phyloP scores from a whole-genome alignment of 495 filamentous ascomycete species.

The Neurospora sp. region DNA sequence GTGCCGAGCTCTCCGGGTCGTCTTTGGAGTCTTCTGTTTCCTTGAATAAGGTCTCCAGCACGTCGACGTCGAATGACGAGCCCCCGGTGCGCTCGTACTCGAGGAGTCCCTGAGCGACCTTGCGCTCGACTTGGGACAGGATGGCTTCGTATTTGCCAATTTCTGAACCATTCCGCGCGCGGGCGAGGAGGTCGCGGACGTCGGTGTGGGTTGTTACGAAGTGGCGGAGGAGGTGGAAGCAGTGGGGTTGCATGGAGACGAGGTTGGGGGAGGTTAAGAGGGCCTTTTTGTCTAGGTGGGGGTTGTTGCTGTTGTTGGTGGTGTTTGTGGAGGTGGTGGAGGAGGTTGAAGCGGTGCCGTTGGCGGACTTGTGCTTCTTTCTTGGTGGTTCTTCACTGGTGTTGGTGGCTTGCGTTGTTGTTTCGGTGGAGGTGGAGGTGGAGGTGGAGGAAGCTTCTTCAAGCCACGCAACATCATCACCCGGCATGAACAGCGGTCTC shows the following conservation, averaged over 20 bases:
- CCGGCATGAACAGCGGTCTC: constrained; percentile 64
- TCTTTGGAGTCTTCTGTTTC: constrained; percentile 13
- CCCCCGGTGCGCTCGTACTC: constrained; percentile 54
- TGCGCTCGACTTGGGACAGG: constrained; percentile 46
- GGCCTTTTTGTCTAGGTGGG: constrained; percentile 22
- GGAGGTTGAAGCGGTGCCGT: background rate
- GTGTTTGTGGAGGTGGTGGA: background rate
- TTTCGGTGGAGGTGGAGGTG: background rate
- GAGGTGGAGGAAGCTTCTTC: background rate
- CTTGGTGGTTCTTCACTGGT: constrained; percentile 29
- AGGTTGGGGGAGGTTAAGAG: constrained; percentile 55
- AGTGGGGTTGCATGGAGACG: constrained; percentile 76
- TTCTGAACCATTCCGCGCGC: constrained; percentile 47
- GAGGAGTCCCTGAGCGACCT: constrained; percentile 59
- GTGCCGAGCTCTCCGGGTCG: constrained; percentile 49
- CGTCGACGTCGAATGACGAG: constrained; percentile 40
- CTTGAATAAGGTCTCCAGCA: constrained; percentile 3
- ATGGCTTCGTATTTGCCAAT: constrained; percentile 63
- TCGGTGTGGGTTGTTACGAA: constrained; percentile 67
- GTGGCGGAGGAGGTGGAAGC: constrained; percentile 83
- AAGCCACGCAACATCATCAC: constrained; percentile 41
- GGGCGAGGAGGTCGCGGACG: constrained; percentile 72
- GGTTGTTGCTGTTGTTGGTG: background rate
- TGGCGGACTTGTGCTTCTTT: constrained; percentile 49
- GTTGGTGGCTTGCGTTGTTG: constrained; percentile 9